Percentiles rank a stretch among this genome's conserved stretches.
Conservation (phyloP, 2,329 filamentous ascomycete genomes). For the Xylaria sp. region DNA sequence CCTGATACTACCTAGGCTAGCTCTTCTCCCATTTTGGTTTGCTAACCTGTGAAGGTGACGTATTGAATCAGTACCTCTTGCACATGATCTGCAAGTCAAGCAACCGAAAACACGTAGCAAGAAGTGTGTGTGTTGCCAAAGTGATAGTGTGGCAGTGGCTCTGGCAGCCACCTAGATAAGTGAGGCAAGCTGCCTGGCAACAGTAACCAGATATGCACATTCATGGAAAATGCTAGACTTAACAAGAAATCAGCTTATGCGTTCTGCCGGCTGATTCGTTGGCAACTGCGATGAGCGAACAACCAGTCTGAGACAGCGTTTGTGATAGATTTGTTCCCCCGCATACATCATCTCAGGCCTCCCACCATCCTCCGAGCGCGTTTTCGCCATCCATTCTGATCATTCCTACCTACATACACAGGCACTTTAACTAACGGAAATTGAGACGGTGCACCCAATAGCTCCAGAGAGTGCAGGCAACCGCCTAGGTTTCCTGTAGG, state of each 20-base stretch:
- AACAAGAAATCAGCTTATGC: background rate
- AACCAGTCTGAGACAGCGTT: conserved; percentile 4
- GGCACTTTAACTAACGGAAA: background rate
- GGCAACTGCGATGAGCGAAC: background rate
- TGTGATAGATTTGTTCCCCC: background rate
- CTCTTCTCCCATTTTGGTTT: background rate
- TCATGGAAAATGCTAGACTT: background rate
- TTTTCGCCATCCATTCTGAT: too few species aligned
- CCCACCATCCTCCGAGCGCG: background rate
- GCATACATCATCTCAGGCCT: background rate
- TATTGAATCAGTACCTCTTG: background rate
- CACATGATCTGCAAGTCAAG: too few species aligned
- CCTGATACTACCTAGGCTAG: background rate
- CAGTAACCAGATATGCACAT: background rate
- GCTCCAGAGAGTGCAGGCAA: background rate
- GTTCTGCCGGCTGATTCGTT: background rate
- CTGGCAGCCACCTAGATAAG: too few species aligned
- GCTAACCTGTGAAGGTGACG: background rate
- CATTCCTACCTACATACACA: too few species aligned
- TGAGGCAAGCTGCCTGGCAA: too few species aligned
- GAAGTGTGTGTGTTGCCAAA: too few species aligned
- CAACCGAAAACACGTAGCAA: too few species aligned
- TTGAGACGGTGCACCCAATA: background rate
- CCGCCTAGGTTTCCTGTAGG: background rate
- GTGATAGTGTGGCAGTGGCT: too few species aligned